phyloP scores from a whole-genome alignment of 2,329 filamentous ascomycete genomes.

The Leptographium radiaticola region DNA sequence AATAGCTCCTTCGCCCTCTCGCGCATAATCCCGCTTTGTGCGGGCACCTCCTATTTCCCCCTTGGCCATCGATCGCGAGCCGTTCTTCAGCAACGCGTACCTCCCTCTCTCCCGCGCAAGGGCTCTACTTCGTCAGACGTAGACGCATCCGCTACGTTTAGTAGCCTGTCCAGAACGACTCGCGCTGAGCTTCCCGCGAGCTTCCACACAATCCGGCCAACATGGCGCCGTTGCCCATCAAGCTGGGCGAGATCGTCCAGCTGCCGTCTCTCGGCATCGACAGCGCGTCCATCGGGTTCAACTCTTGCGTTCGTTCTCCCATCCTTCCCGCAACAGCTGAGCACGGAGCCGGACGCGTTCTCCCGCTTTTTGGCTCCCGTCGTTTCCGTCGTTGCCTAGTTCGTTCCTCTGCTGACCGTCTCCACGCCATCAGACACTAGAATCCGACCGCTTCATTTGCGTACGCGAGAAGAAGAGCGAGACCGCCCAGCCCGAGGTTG shows the following conservation, averaged over 20 bases:
- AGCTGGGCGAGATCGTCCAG: constrained; percentile 28
- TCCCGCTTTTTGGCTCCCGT: neutral
- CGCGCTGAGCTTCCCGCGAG: neutral
- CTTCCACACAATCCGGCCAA: constrained; percentile 9
- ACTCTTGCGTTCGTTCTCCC: constrained; percentile 57
- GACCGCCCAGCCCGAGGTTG: constrained; percentile 75
- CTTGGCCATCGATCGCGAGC: neutral
- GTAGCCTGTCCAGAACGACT: neutral
- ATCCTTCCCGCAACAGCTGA: neutral
- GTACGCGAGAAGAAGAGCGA: constrained; percentile 88
- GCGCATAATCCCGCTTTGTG: constrained; percentile 7
- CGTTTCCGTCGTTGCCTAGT: no score
- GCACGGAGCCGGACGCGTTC: neutral
- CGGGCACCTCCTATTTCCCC: neutral
- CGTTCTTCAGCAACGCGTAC: neutral
- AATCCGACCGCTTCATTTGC: constrained; percentile 94
- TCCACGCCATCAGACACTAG: constrained; percentile 58
- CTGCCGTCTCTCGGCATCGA: constrained; percentile 24
- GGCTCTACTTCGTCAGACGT: neutral
- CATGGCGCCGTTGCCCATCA: constrained; percentile 26
- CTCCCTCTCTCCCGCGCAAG: neutral
- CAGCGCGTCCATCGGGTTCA: constrained; percentile 57
- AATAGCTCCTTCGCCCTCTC: neutral
- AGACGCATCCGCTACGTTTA: neutral
- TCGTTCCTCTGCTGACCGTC: constrained; percentile 5